These are phyloP conservation scores for Spiromastix sp. DNA, from an alignment of 2,329 filamentous ascomycete species.

Conservation along the genomic window DNA sequence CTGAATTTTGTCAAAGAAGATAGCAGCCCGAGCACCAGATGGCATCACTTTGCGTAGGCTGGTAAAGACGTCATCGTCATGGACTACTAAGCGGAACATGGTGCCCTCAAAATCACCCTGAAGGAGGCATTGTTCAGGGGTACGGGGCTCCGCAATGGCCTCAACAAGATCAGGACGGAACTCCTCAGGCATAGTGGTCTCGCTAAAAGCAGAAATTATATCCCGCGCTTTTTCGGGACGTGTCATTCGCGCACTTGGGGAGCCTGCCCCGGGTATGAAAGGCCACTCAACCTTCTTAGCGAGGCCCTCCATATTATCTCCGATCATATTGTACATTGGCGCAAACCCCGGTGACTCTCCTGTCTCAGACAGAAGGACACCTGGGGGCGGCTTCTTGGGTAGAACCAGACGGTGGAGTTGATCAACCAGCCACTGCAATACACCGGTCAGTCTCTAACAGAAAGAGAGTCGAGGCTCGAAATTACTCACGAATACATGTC, in stretches of 20 bases:
- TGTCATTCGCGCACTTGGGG: constrained; percentile 19
- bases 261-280: constrained; percentile 19
- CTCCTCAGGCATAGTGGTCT: constrained; percentile 30
- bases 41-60: constrained; percentile 34
- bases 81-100: constrained; percentile 34
- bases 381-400: constrained; percentile 17
- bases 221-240: constrained; percentile 32
- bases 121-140: constrained; percentile 33
- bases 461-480: too few species aligned
- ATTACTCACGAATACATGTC: constrained; percentile 32
- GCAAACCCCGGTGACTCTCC: constrained; percentile 22
- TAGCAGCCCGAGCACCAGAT: constrained; percentile 29
- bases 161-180: constrained; percentile 31
- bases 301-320: constrained; percentile 22
- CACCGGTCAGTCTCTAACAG: constrained; percentile 3
- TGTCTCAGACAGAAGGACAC: constrained; percentile 21
- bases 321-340: constrained; percentile 23
- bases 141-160: constrained; percentile 21
- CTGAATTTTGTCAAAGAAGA: constrained; percentile 35
- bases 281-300: constrained; percentile 25
- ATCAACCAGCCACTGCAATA: constrained; percentile 30
- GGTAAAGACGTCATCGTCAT: constrained; percentile 32
- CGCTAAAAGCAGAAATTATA: constrained; percentile 36
- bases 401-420: constrained; percentile 28
- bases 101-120: constrained; percentile 36